Percentiles rank a stretch among this genome's conserved stretches.
Evolutionary conservation across 139 green algal genomes (phyloP).

Genomic region (Klebsormidium nitens): DNA sequence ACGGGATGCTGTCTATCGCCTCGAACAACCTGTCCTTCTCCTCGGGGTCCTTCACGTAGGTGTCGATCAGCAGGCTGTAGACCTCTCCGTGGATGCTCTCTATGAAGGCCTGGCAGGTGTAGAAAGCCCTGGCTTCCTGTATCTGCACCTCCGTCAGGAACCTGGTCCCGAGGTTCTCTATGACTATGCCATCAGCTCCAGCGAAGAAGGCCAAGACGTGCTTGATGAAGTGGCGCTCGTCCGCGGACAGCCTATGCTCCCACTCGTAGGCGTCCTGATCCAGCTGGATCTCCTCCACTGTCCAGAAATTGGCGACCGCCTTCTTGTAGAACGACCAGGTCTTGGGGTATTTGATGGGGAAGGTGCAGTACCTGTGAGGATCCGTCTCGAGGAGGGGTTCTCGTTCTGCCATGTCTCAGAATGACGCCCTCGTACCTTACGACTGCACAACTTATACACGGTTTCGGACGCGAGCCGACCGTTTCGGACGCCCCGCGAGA

Average conservation of each 20-base stretch:
- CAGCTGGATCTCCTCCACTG: slow-evolving; percentile 87
- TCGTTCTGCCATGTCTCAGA: too few species aligned
- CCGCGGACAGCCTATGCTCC: slow-evolving; percentile 72
- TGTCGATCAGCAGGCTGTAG: slow-evolving; percentile 95
- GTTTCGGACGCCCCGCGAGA: too few species aligned
- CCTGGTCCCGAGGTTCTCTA: slow-evolving; percentile 89
- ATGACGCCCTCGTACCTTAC: too few species aligned
- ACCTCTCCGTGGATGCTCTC: slow-evolving; percentile 99
- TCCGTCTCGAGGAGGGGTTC: slow-evolving; percentile 14
- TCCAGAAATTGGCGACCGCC: slow-evolving; percentile 87
- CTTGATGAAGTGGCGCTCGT: slow-evolving; percentile 92
- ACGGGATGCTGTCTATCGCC: slow-evolving; percentile 84
- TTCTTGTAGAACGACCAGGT: slow-evolving; percentile 96
- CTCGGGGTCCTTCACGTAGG: slow-evolving; percentile 86
- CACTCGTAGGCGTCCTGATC: slow-evolving; percentile 81
- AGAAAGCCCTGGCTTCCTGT: slow-evolving; percentile 89
- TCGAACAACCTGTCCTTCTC: slow-evolving; percentile 75
- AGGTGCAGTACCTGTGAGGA: slow-evolving; percentile 29
- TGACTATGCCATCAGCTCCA: slow-evolving; percentile 89
- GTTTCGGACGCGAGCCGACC: too few species aligned
- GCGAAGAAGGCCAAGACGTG: slow-evolving; percentile 97
- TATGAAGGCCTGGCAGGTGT: slow-evolving; percentile 98
- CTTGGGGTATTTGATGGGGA: slow-evolving; percentile 34
- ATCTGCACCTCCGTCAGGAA: slow-evolving; percentile 95
- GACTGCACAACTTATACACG: too few species aligned